Base-by-base conservation (phyloP, 306 rosid species). In the Cucurbita ficifolia region DNA sequence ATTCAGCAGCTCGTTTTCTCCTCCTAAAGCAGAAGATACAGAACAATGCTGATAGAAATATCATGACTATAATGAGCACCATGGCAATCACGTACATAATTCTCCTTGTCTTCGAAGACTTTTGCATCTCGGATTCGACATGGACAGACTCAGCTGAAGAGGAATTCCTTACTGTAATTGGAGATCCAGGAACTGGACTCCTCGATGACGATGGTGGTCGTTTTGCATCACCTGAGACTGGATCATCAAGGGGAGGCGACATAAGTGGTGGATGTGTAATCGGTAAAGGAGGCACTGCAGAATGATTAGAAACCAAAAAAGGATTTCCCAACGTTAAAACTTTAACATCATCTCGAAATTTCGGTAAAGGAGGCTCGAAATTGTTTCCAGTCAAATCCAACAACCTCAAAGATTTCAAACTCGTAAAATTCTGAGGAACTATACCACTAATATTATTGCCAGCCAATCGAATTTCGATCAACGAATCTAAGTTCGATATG, bases 361-460 rank as follows among this genome's bases (percentile, higher is more conserved):
- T 75, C 4, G 97, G 97, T 16, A 87, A 69, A 52, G 96, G 96
- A 70, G 90, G 89, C 75, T 80, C 76, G 52, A 91, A 55, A 74
- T 87, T 83, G 80, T 91, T 91, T 42, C 76, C 81, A 57, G 87
- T 75, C 71, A 91, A 79, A 79, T 91, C 96, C 82, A 91, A 79
- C 80, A 86, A 76, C 59, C 77, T 86, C 83, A 89, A 79, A 52
- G 88, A 82, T 65, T 74, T 84, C 79, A 87, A 68, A 38, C 63
- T 70, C 18, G 90, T 78, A 49, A 83, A 77, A 49, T 81, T 83
- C 52, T 76, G 61, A 8, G 97, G 96, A 74, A 91, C 68, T 48
- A 43, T 52, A 40, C 96, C 97, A 14, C 70, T 57, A 65, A 91
- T 53, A 10, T 78, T 82, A 75, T 89, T 91, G 48, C 85, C 91